Evolutionary conservation across 345 rosid species (phyloP).

Genomic region (Leavenworthia alabamica): DNA sequence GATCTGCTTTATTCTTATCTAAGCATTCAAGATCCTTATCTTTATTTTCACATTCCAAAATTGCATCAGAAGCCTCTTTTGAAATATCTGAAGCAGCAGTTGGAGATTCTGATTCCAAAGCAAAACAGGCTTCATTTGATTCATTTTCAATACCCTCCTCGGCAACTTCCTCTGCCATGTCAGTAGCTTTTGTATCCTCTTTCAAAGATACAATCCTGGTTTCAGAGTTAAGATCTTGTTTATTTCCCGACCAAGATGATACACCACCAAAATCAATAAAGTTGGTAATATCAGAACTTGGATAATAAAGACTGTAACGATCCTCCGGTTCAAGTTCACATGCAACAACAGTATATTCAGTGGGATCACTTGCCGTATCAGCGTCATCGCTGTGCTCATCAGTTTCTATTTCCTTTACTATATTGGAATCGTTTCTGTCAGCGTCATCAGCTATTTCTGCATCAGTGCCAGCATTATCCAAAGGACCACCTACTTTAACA

Average conservation of each 20-base stretch:
- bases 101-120: not conserved
- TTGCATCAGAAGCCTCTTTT: conserved; percentile 3
- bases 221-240: conserved; percentile 27
- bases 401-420: conserved; percentile 25
- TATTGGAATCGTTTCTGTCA: conserved; percentile 26
- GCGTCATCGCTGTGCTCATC: conserved; percentile 23
- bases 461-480: conserved; percentile 38
- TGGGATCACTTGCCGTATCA: not conserved
- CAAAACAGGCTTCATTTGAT: not conserved
- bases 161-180: conserved; percentile 22
- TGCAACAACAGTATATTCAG: conserved; percentile 23
- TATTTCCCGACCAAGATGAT: conserved; percentile 36
- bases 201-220: conserved; percentile 11
- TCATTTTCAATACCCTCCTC: not conserved
- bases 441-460: conserved; percentile 25
- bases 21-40: conserved; percentile 5
- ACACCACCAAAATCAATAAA: conserved; percentile 39
- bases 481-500: conserved; percentile 31
- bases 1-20: not conserved
- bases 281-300: conserved; percentile 30
- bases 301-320: conserved; percentile 31
- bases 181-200: conserved; percentile 14
- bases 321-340: conserved; percentile 34
- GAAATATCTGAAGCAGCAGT: not conserved
- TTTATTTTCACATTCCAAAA: conserved; percentile 1